Evolutionary conservation across 148 eudicot genomes (phyloP).

Genomic region (Cornus suecica): DNA sequence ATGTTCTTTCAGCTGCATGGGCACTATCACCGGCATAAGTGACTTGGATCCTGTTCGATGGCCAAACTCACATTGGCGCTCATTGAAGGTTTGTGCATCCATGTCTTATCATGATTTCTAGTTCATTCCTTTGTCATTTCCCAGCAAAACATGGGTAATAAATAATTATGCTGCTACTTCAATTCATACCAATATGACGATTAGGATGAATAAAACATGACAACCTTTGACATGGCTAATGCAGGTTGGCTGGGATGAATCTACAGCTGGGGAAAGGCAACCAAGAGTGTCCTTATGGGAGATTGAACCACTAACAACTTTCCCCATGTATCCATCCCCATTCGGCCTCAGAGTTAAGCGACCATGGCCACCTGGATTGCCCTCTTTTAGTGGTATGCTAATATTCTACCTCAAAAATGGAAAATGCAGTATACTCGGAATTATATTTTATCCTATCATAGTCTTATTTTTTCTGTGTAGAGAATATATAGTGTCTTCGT

Average conservation of each 20-base stretch:
- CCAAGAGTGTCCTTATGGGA: constrained; percentile 91
- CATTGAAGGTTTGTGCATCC: constrained; percentile 62
- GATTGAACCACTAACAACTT: constrained; percentile 86
- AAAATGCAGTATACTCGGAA: not conserved
- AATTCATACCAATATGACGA: not conserved
- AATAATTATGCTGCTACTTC: not conserved
- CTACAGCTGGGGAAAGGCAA: constrained; percentile 88
- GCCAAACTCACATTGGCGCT: constrained; percentile 93
- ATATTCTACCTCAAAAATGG: not conserved
- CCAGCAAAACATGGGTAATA: not conserved
- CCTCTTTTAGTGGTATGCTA: constrained; percentile 55
- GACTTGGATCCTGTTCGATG: constrained; percentile 77
- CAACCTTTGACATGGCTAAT: constrained; percentile 10
- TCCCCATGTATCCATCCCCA: constrained; percentile 89
- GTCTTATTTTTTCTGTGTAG: not conserved
- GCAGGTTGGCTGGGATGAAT: constrained; percentile 96
- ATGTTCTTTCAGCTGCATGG: constrained; percentile 67
- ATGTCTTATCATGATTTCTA: not conserved
- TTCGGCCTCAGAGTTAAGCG: constrained; percentile 75
- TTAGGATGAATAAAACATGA: not conserved
- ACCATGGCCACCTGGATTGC: constrained; percentile 78
- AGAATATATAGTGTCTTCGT: constrained; percentile 1
- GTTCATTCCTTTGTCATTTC: not conserved
- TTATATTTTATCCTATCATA: not conserved
- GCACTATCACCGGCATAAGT: constrained; percentile 80